phyloP scores from a whole-genome alignment of 352 stramenopile genomes.

The Bremia lactucae region DNA sequence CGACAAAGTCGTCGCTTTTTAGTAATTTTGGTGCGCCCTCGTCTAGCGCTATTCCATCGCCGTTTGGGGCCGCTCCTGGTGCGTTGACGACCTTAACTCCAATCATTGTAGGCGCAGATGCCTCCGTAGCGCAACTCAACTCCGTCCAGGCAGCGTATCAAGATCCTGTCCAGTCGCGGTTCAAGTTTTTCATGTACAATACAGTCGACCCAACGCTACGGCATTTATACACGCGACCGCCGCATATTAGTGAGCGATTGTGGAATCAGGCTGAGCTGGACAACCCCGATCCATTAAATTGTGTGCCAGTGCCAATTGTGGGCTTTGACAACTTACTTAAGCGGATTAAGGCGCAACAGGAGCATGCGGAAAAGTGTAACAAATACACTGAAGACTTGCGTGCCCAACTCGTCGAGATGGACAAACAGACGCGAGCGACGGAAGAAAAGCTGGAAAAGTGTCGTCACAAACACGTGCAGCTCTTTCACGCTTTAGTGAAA shows the following conservation, averaged over 20 bases:
- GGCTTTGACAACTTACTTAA: constrained; percentile 76
- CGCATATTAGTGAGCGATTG: constrained; percentile 72
- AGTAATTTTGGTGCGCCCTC: constrained; percentile 13
- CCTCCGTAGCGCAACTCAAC: constrained; percentile 70
- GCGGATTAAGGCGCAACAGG: constrained; percentile 73
- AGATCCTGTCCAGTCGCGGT: constrained; percentile 73
- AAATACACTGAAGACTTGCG: constrained; percentile 69
- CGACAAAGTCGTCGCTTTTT: constrained; percentile 20
- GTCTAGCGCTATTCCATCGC: too few species aligned
- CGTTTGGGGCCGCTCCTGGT: constrained; percentile 21
- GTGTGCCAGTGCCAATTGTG: constrained; percentile 58
- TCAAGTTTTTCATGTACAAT: constrained; percentile 88
- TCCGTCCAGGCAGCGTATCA: constrained; percentile 77
- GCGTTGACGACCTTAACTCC: constrained; percentile 40
- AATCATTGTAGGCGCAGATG: constrained; percentile 65
- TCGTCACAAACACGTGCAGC: constrained; percentile 71
- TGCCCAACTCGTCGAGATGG: constrained; percentile 68
- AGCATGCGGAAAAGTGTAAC: constrained; percentile 73
- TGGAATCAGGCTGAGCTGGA: constrained; percentile 82
- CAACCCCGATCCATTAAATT: constrained; percentile 79
- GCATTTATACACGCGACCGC: constrained; percentile 67
- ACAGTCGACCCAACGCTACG: constrained; percentile 73
- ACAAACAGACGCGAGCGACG: constrained; percentile 62
- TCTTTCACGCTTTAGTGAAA: constrained; percentile 78
- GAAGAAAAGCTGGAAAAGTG: constrained; percentile 83